phyloP scores from a whole-genome alignment of 108 stramenopile species.

The Craspedostauros australis region DNA sequence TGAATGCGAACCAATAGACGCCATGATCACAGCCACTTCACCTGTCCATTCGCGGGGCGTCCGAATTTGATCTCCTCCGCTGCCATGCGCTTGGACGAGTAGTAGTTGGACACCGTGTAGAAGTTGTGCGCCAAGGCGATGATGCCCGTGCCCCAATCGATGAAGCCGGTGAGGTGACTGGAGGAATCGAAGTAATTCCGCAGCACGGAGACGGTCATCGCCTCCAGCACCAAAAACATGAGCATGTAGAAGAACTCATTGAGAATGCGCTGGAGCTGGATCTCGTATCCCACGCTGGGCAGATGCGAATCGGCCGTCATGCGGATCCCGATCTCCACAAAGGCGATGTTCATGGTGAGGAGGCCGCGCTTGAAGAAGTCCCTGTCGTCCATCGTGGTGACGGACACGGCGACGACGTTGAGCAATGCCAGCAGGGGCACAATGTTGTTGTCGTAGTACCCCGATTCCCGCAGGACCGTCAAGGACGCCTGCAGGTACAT shows the following conservation, averaged over 20 bases:
- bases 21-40: no score
- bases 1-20: no score
- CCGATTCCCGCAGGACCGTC: constrained; percentile 11
- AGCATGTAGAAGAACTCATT: constrained; percentile 19
- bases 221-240: constrained; percentile 10
- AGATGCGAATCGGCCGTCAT: constrained; percentile 12
- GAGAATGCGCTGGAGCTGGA: constrained; percentile 21
- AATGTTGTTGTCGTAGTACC: constrained; percentile 19
- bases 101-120: constrained; percentile 4
- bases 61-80: no score
- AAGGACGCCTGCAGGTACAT: constrained; percentile 11
- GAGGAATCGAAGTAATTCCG: constrained; percentile 4
- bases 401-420: constrained; percentile 13
- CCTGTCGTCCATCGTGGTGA: constrained; percentile 4
- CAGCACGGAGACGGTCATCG: constrained; percentile 15
- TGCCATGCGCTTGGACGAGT: background rate
- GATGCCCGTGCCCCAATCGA: constrained; percentile 11
- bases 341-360: constrained; percentile 22
- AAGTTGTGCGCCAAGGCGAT: constrained; percentile 7
- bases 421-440: constrained; percentile 19
- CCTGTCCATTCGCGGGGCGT: no score
- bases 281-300: constrained; percentile 21
- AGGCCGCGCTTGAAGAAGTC: constrained; percentile 12
- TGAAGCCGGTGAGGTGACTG: background rate
- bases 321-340: constrained; percentile 22